Base-by-base conservation (phyloP, 768 basidiomycete species). In the Panaeolus papilionaceus region DNA sequence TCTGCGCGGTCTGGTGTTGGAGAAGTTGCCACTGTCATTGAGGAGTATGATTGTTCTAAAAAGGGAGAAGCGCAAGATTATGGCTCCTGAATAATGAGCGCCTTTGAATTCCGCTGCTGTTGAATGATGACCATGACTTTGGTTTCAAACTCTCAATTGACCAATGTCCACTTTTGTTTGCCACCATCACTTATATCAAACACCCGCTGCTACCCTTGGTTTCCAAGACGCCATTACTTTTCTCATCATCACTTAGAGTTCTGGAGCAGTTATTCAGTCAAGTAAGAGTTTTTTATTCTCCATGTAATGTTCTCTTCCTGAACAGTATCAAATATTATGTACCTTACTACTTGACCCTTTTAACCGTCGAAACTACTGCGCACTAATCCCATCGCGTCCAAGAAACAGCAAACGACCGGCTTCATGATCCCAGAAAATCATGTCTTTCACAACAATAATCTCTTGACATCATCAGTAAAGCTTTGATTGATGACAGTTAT, bases 1-100 rank as follows among this genome's bases (percentile, higher is more conserved):
- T 78, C 77, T 49, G 66, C 68, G 18, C 68, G 38, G 12, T 69
- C 70, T 28, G 71, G 72, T 26, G 71, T 71, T 69, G 70, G 42
- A 65, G 45, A 18, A 8, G 64, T 47, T 40, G 64, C 40, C 10
- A 49, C 54, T 58, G 54, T 58, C 54, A 58, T 58, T 26, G 54
- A 23, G n/a, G 47, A n/a, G 54, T 58, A 58, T 58, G 54, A 12
- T 51, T 14, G 33, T 33, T 58, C 11, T 28, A 58, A 58, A 33
- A 28, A 33, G 54, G 16, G 26, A 58, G 28, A 37, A 11, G 54
- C 54, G 11, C 26, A n/a, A 33, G 33, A 33, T 28, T 58, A 16
- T 28, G 33, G 28, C 54, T 58, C 54, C 54, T 58, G 54, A 58
- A 58, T 28, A 28, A 33, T 28, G 54, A 33, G 54, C 54, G 54